Conservation (phyloP, 805 yeast species). For the Yarrowia keelungensis region DNA sequence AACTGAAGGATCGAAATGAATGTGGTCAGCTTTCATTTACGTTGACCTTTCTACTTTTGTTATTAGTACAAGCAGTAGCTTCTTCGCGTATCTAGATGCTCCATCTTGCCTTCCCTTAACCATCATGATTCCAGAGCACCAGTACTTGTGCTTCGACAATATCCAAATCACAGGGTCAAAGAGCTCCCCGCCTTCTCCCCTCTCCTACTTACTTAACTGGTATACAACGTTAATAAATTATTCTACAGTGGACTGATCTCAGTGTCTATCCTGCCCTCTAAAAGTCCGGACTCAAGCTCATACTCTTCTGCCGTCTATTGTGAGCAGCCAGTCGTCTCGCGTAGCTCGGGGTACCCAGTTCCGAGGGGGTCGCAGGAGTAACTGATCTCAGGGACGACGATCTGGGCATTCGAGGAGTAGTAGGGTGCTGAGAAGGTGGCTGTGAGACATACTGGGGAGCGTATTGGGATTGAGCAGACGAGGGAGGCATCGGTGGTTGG, state of each 20-base stretch:
- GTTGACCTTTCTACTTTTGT: too few species aligned
- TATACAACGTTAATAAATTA: constrained; percentile 1
- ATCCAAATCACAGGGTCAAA: background rate
- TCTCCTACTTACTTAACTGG: background rate
- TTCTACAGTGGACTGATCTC: background rate
- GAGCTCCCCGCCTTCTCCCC: too few species aligned
- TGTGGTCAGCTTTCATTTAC: too few species aligned
- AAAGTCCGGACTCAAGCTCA: constrained; percentile 32
- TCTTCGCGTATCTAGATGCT: too few species aligned
- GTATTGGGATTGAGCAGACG: background rate
- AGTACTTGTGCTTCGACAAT: too few species aligned
- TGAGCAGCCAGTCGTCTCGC: constrained; percentile 27
- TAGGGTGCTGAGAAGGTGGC: background rate
- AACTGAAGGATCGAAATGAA: too few species aligned
- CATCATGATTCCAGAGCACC: too few species aligned
- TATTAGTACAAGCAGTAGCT: too few species aligned
- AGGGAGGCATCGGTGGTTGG: constrained; percentile 5
- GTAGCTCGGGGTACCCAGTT: constrained; percentile 27
- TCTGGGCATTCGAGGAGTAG: constrained; percentile 23
- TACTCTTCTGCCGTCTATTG: constrained; percentile 28
- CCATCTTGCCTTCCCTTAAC: too few species aligned
- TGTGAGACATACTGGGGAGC: background rate
- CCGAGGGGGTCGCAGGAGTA: constrained; percentile 11
- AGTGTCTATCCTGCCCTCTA: background rate
- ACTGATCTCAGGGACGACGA: constrained; percentile 23